Conservation (phyloP, 2,329 filamentous ascomycete genomes). For the Cladobotryum protrusum region DNA sequence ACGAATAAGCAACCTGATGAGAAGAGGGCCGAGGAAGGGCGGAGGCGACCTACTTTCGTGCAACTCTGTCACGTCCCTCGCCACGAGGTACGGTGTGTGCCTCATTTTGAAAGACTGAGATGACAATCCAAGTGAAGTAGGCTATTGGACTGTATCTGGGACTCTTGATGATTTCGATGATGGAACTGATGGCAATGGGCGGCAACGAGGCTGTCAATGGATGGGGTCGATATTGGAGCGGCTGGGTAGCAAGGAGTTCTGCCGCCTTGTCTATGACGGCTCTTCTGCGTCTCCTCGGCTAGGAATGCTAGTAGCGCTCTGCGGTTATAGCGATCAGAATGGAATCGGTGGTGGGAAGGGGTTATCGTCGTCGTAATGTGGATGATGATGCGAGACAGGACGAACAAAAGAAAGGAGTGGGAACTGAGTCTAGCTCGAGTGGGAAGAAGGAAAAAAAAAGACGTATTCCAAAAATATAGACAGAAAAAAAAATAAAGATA, state of each 20-base stretch:
- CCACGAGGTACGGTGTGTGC: conserved; percentile 8
- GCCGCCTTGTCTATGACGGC: too few species aligned
- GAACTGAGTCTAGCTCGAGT: conserved; percentile 42
- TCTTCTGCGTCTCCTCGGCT: too few species aligned
- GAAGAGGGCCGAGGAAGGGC: too few species aligned
- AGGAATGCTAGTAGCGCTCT: too few species aligned
- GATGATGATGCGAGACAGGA: conserved; percentile 10
- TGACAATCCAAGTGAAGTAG: neutral
- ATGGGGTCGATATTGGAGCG: too few species aligned
- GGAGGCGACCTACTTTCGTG: conserved; percentile 20
- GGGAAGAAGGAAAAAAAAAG: conserved; percentile 20
- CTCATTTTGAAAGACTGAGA: conserved; percentile 5
- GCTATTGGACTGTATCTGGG: too few species aligned
- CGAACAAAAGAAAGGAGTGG: conserved; percentile 35
- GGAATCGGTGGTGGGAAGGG: neutral
- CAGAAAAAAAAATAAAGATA: conserved; percentile 14
- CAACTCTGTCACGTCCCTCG: conserved; percentile 26
- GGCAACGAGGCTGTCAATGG: too few species aligned
- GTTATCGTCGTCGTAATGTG: neutral
- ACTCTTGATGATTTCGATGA: too few species aligned
- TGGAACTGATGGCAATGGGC: too few species aligned
- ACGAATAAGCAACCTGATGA: neutral
- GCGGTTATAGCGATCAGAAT: neutral
- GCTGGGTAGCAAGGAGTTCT: too few species aligned
- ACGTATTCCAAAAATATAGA: too few species aligned